These are phyloP conservation scores for Erodium texanum DNA, from an alignment of 441 rosid genomes.

Conservation along the genomic window DNA sequence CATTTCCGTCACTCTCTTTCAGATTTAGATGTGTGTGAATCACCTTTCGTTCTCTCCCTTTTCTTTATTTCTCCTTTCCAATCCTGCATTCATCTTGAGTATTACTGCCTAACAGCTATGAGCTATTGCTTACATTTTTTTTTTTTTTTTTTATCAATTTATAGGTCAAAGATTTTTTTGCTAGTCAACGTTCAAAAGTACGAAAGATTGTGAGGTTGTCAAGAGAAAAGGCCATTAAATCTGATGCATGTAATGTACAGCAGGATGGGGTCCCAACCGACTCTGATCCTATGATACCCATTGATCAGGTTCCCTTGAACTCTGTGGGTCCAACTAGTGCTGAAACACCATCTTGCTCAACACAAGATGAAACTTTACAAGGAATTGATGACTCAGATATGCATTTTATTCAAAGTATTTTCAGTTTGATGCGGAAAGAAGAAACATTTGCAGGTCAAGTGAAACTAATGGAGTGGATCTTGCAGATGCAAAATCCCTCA, in stretches of 20 bases:
- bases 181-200: constrained; percentile 77
- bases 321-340: constrained; percentile 31
- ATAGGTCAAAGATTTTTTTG: constrained; percentile 85
- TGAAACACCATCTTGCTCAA: constrained; percentile 47
- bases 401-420: constrained; percentile 64
- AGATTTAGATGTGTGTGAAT: background rate
- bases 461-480: constrained; percentile 88
- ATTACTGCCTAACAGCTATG: background rate
- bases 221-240: constrained; percentile 55
- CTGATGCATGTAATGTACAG: constrained; percentile 26
- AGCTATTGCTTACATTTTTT: constrained; percentile 8
- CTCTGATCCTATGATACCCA: constrained; percentile 32
- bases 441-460: constrained; percentile 91
- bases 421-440: constrained; percentile 55
- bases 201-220: constrained; percentile 71
- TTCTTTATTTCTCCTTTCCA: background rate
- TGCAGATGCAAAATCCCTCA: constrained; percentile 66
- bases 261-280: constrained; percentile 25
- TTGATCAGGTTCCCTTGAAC: constrained; percentile 44
- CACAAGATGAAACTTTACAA: constrained; percentile 42
- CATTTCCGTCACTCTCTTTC: background rate
- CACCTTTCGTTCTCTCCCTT: background rate
- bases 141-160: constrained; percentile 19
- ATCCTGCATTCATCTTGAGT: background rate
- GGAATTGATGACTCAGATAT: constrained; percentile 57